Evolutionary conservation across 2,329 filamentous ascomycete genomes (phyloP), one percentile per base, ranked within the genome.

Genomic region (Didymosphaeria variabile): DNA sequence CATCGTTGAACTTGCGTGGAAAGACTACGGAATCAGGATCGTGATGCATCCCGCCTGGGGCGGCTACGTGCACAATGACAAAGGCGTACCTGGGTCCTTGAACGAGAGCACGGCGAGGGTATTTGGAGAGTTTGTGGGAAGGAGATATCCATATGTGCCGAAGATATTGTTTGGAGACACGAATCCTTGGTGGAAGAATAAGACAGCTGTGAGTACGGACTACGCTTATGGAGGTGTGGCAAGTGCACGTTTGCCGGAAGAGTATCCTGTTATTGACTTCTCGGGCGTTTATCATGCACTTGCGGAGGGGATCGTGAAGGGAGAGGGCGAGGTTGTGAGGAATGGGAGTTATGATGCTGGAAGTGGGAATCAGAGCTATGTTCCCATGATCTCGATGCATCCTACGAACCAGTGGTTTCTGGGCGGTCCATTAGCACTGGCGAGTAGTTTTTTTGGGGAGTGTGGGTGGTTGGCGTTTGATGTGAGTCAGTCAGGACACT

Each of bases 101-200:
- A 47, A 47, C 7, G 45, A 31, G 23, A 47, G 23, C 5, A 47
- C 45, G 15, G 45, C 45, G 7, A 17, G 45, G 23, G 45, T 47
- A 1, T 31, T 47, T 31, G 45, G 45, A n/a, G 29, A 47, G 15
- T 52, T 52, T 19, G 31, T 52, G 1, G 49, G 49, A 9, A 21
- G 15, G 21, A 36, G 49, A 17, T 52, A 52, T 52, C 49, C 49
- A 9, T 52, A 19, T 52, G 23, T 52, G 19, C 31, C 31, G 17
- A 52, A 52, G 49, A 23, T 52, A 3, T 15, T 52, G 12, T 52
- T 52, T 52, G 49, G 49, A 10, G 49, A 52, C 19, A 52, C 49
- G 31, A 52, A 52, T 38, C 49, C 49, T 10, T 52, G 49, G 49
- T 52, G 49, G 49, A 52, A 52, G n/a, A 52, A 52, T 23, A 52